These are phyloP conservation scores for Gamarada debralockiae DNA, from an alignment of 495 filamentous ascomycete species.

Conservation along the genomic window DNA sequence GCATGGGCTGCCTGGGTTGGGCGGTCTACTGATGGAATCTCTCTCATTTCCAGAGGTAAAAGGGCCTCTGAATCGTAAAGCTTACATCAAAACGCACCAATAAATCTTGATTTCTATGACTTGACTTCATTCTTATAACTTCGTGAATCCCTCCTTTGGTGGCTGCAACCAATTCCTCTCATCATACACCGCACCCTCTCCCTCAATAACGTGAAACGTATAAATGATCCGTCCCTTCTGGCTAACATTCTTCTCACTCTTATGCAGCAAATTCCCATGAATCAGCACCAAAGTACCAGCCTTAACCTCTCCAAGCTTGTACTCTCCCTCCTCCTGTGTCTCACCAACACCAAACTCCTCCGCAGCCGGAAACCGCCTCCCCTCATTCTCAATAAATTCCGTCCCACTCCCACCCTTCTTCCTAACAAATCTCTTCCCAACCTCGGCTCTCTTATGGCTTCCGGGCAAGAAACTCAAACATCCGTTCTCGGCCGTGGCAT, in stretches of 20 bases:
- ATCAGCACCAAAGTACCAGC: slow-evolving; percentile 88
- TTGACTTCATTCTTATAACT: slow-evolving; percentile 4
- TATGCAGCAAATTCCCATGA: slow-evolving; percentile 93
- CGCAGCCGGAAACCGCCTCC: slow-evolving; percentile 36
- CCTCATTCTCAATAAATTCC: slow-evolving; percentile 46
- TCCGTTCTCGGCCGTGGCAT: slow-evolving; percentile 79
- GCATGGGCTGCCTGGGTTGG: neutral
- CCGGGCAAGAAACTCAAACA: slow-evolving; percentile 82
- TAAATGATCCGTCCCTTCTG: slow-evolving; percentile 87
- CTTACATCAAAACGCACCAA: too few species aligned
- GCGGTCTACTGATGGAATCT: neutral
- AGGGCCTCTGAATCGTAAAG: too few species aligned
- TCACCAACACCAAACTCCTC: slow-evolving; percentile 32
- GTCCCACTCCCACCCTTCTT: slow-evolving; percentile 42
- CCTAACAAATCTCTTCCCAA: slow-evolving; percentile 73
- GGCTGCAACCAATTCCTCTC: slow-evolving; percentile 91
- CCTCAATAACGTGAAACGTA: slow-evolving; percentile 96
- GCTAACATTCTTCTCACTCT: slow-evolving; percentile 90
- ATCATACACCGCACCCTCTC: slow-evolving; percentile 72
- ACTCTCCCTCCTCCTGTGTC: slow-evolving; percentile 34
- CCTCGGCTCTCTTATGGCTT: slow-evolving; percentile 62
- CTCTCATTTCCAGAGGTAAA: neutral
- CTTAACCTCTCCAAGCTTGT: slow-evolving; percentile 75
- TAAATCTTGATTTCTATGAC: neutral
- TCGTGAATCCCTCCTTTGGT: slow-evolving; percentile 62